Percentiles rank a stretch among this genome's conserved stretches.
Conservation (phyloP, 352 stramenopile genomes). For the Pythium plurisporium region DNA sequence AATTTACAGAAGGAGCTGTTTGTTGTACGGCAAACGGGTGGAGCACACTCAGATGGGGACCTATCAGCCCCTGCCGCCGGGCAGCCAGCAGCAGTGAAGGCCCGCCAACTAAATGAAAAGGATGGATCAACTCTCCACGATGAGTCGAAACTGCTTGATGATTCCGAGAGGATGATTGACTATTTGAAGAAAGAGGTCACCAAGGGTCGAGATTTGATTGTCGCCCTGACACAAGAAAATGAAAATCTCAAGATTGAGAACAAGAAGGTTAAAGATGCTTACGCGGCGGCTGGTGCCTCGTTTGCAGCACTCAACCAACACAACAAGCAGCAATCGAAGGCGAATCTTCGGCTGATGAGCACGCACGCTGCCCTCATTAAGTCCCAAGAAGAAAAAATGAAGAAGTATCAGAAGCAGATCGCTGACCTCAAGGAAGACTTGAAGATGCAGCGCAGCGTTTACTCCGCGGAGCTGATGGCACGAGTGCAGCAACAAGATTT, state of each 20-base stretch:
- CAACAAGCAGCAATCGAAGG: slow-evolving; percentile 92
- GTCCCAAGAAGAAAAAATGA: slow-evolving; percentile 88
- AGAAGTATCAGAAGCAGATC: slow-evolving; percentile 86
- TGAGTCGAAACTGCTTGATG: slow-evolving; percentile 67
- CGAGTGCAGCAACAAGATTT: slow-evolving; percentile 56
- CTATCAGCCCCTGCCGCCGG: too few species aligned
- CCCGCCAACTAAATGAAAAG: slow-evolving; percentile 33
- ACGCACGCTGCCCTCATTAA: slow-evolving; percentile 83
- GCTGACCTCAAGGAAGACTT: slow-evolving; percentile 78
- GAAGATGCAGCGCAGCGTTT: slow-evolving; percentile 74
- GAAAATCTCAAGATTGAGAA: slow-evolving; percentile 83
- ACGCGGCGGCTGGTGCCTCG: slow-evolving; percentile 88
- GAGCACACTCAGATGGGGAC: slow-evolving; percentile 46
- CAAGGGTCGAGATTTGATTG: slow-evolving; percentile 68
- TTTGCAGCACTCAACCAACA: slow-evolving; percentile 92
- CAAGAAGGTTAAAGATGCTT: slow-evolving; percentile 91
- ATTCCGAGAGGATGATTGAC: slow-evolving; percentile 84
- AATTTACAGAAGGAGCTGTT: slow-evolving; percentile 67
- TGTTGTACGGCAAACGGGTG: slow-evolving; percentile 50
- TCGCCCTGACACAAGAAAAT: slow-evolving; percentile 64
- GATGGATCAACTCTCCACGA: slow-evolving; percentile 26
- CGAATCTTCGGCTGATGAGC: slow-evolving; percentile 87
- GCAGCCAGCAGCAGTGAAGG: slow-evolving; percentile 10
- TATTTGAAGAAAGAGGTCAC: slow-evolving; percentile 76
- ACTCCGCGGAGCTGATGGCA: slow-evolving; percentile 70